These are phyloP conservation scores for Spathaspora boniae DNA, from an alignment of 805 yeast genomes.

Conservation along the genomic window DNA sequence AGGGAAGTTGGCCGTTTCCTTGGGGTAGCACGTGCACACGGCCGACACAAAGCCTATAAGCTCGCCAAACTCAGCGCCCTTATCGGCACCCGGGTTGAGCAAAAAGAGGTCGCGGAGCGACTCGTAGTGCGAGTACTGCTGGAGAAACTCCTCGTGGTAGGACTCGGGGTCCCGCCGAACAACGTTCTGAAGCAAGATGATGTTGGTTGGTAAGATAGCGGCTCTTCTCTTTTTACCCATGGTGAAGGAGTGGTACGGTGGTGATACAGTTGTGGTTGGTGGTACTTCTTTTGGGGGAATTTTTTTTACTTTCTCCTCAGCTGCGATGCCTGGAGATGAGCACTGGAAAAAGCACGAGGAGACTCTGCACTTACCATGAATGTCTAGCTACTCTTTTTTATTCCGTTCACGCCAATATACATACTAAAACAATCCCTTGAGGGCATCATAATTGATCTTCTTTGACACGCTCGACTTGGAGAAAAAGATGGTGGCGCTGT, in stretches of 20 bases:
- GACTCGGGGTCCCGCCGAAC: constrained; percentile 94
- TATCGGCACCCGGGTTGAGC: constrained; percentile 61
- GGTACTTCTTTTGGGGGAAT: constrained; percentile 1
- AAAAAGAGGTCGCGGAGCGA: constrained; percentile 85
- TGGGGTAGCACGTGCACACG: constrained; percentile 85
- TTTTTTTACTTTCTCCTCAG: not conserved
- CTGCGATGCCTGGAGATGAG: not conserved
- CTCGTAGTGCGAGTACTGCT: constrained; percentile 90
- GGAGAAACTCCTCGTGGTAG: constrained; percentile 87
- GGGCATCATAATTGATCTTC: constrained; percentile 85
- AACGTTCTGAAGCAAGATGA: constrained; percentile 85
- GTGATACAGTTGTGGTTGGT: too few species aligned
- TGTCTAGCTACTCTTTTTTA: not conserved
- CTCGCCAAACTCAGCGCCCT: constrained; percentile 68
- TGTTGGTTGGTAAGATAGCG: constrained; percentile 88
- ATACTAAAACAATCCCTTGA: constrained; percentile 47
- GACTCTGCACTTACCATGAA: not conserved
- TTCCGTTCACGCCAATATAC: too few species aligned
- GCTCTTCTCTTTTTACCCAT: constrained; percentile 92
- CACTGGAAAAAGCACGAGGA: not conserved
- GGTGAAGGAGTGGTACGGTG: constrained; percentile 2
- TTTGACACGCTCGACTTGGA: constrained; percentile 74
- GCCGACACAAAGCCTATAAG: constrained; percentile 89
- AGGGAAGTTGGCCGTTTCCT: constrained; percentile 83
- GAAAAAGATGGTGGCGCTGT: constrained; percentile 73